These are phyloP conservation scores for Schizonepeta tenuifolia DNA, from an alignment of 257 asterid species.

Conservation along the genomic window DNA sequence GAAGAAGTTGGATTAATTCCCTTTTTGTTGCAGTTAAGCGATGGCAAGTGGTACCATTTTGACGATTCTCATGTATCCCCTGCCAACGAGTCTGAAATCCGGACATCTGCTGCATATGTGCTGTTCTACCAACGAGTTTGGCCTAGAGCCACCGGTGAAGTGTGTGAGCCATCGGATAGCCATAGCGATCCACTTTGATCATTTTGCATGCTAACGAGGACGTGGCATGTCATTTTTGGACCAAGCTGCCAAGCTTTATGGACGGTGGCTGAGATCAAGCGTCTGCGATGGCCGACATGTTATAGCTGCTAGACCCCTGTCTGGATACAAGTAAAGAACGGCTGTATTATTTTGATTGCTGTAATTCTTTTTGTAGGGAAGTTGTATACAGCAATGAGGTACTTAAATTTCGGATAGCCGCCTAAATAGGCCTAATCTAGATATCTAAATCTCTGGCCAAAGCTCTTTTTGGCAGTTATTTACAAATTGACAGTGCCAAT, in stretches of 20 bases:
- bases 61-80: slow-evolving; percentile 65
- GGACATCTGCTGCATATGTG: slow-evolving; percentile 93
- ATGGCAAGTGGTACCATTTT: slow-evolving; percentile 83
- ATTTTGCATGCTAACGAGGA: slow-evolving; percentile 3
- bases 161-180: slow-evolving; percentile 53
- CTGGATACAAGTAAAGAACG: background rate
- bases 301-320: background rate
- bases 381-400: background rate
- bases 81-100: slow-evolving; percentile 45
- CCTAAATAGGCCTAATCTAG: no score
- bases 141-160: slow-evolving; percentile 37
- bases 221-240: slow-evolving; percentile 12
- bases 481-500: no score
- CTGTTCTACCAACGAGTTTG: slow-evolving; percentile 83
- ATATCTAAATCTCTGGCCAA: no score
- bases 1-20: background rate
- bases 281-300: background rate
- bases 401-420: no score
- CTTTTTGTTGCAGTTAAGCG: slow-evolving; percentile 20
- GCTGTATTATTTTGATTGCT: slow-evolving; percentile 13
- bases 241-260: background rate
- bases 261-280: background rate
- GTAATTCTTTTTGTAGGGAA: slow-evolving; percentile 16
- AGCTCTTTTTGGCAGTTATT: no score
- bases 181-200: background rate